Conservation (phyloP, 2,329 filamentous ascomycete genomes). For the Botryotinia convoluta region DNA sequence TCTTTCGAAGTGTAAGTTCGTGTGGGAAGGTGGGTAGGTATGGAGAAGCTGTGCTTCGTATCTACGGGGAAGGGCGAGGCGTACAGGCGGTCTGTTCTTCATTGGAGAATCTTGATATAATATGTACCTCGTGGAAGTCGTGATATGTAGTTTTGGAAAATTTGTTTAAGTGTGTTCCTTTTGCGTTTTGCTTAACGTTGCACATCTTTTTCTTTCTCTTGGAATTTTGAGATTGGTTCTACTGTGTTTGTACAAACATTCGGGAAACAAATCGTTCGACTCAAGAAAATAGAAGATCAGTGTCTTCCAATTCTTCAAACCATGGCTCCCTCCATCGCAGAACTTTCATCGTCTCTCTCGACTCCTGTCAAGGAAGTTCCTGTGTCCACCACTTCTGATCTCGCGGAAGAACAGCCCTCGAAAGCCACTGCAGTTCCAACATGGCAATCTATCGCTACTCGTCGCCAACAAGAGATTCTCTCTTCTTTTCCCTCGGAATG, state of each 20-base stretch:
- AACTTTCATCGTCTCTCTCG: background rate
- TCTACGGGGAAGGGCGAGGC: background rate
- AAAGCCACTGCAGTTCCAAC: background rate
- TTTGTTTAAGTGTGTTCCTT: background rate
- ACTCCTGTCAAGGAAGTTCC: background rate
- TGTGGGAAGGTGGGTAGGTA: background rate
- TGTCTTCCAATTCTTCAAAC: background rate
- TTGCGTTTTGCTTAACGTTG: background rate
- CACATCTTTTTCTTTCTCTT: background rate
- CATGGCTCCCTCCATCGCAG: background rate
- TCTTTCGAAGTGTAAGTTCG: background rate
- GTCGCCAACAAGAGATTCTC: background rate
- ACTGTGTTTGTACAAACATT: background rate
- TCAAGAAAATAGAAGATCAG: background rate
- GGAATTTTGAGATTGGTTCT: too few species aligned
- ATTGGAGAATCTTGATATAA: background rate
- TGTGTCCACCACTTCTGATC: background rate
- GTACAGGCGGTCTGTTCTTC: background rate
- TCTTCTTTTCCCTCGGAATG: slow-evolving; percentile 10
- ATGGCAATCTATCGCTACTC: background rate
- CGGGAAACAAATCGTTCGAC: too few species aligned
- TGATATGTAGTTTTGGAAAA: background rate
- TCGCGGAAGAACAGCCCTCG: background rate
- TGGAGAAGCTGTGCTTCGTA: background rate
- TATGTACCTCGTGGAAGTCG: background rate